These are phyloP conservation scores for Hypoxylon intermedium DNA, from an alignment of 495 filamentous ascomycete species.

Conservation along the genomic window DNA sequence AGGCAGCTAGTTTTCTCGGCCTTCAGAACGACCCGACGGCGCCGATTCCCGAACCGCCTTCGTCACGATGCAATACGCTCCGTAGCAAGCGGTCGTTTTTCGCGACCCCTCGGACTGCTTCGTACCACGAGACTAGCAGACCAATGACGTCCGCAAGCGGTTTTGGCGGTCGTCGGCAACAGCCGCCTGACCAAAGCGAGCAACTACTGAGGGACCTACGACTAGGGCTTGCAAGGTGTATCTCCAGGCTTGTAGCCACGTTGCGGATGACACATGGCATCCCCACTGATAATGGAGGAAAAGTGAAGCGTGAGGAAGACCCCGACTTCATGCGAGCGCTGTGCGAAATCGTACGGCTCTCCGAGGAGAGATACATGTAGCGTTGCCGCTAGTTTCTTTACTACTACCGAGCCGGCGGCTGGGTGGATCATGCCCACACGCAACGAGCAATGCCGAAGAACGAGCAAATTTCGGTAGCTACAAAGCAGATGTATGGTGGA, in stretches of 20 bases:
- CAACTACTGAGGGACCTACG: constrained; percentile 43
- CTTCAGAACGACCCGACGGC: constrained; percentile 37
- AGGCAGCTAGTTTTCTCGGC: constrained; percentile 52
- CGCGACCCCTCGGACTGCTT: constrained; percentile 3
- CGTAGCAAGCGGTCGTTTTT: constrained; percentile 35
- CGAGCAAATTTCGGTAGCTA: not conserved
- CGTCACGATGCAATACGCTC: constrained; percentile 25
- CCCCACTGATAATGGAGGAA: constrained; percentile 14
- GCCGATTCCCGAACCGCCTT: constrained; percentile 34
- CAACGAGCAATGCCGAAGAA: not conserved
- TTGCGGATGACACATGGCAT: constrained; percentile 39
- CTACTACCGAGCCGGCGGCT: not conserved
- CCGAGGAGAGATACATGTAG: constrained; percentile 45
- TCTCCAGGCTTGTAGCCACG: constrained; percentile 48
- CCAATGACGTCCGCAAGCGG: constrained; percentile 26
- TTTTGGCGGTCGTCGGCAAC: constrained; percentile 4
- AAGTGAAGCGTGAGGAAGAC: constrained; percentile 38
- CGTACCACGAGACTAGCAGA: constrained; percentile 15
- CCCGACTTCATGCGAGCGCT: constrained; percentile 50
- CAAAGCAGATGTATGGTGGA: not conserved
- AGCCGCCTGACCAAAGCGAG: constrained; percentile 22
- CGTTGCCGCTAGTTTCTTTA: not conserved
- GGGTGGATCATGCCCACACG: not conserved
- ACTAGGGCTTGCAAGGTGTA: constrained; percentile 48
- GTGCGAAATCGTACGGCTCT: constrained; percentile 51